Conservation (phyloP, 441 rosid species). For the California macrophylla region DNA sequence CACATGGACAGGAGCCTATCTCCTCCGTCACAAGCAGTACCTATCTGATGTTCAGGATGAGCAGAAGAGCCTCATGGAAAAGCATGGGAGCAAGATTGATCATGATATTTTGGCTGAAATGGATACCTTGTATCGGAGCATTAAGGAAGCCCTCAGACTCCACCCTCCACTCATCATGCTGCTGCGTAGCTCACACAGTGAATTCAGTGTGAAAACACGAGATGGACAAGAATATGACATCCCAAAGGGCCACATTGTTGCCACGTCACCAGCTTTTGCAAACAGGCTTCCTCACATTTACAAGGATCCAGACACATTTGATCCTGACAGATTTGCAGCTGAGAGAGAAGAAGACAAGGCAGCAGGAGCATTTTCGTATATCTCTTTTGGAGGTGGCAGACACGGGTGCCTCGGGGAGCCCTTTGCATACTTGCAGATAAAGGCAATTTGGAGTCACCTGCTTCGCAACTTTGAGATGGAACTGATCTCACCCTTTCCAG, state of each 20-base stretch:
- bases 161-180: slow-evolving; percentile 96
- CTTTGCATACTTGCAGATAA: slow-evolving; percentile 94
- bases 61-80: slow-evolving; percentile 58
- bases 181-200: slow-evolving; percentile 73
- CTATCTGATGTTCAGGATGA: slow-evolving; percentile 59
- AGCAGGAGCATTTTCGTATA: slow-evolving; percentile 77
- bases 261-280: slow-evolving; percentile 94
- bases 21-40: slow-evolving; percentile 49
- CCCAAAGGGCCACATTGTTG: slow-evolving; percentile 92
- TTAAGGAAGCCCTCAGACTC: slow-evolving; percentile 93
- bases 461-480: slow-evolving; percentile 86
- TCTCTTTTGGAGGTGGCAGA: slow-evolving; percentile 93
- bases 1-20: slow-evolving; percentile 93
- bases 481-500: slow-evolving; percentile 85
- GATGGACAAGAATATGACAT: slow-evolving; percentile 82
- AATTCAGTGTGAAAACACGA: slow-evolving; percentile 63
- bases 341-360: slow-evolving; percentile 97
- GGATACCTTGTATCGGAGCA: slow-evolving; percentile 82
- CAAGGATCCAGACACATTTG: slow-evolving; percentile 73
- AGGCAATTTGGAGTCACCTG: slow-evolving; percentile 98
- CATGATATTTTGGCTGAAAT: slow-evolving; percentile 86
- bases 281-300: slow-evolving; percentile 77
- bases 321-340: slow-evolving; percentile 67
- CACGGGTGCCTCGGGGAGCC: slow-evolving; percentile 99
- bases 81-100: slow-evolving; percentile 78